A percentile compares a stretch with the other conserved stretches of the same genome.
Evolutionary conservation across 768 basidiomycete species (phyloP).

Genomic region (Rhizopogon vinicolor): DNA sequence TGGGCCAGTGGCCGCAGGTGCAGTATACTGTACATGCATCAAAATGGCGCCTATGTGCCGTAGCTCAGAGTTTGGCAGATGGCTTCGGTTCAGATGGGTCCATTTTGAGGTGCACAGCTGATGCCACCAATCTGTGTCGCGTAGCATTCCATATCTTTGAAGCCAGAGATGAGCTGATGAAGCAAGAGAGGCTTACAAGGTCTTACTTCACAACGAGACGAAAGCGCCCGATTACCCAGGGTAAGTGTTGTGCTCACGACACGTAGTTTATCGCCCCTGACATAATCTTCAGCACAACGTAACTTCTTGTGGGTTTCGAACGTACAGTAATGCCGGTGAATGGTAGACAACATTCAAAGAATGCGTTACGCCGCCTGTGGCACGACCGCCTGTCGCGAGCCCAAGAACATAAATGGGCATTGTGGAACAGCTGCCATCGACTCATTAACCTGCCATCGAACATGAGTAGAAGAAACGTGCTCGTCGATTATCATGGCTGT

Average conservation of each 20-base stretch:
- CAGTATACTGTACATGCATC: too few relatives aligned
- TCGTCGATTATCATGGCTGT: slow-evolving; percentile 49
- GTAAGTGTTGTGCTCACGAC: slow-evolving; percentile 51
- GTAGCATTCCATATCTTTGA: slow-evolving; percentile 54
- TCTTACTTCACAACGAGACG: slow-evolving; percentile 46
- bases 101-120: slow-evolving; percentile 56
- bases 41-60: too few relatives aligned
- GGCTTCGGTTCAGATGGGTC: slow-evolving; percentile 29
- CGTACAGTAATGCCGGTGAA: slow-evolving; percentile 46
- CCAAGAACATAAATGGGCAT: slow-evolving; percentile 35
- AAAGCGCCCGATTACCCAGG: slow-evolving; percentile 41
- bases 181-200: neutral
- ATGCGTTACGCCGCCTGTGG: slow-evolving; percentile 40
- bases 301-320: neutral
- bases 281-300: neutral
- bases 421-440: slow-evolving; percentile 42
- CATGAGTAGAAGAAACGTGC: slow-evolving; percentile 26
- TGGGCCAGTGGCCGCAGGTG: too few relatives aligned
- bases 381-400: slow-evolving; percentile 22
- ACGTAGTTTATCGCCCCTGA: slow-evolving; percentile 39
- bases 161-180: neutral
- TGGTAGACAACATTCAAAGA: slow-evolving; percentile 51
- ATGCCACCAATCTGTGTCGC: slow-evolving; percentile 46
- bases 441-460: neutral
- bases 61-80: slow-evolving; percentile 16